Evolutionary conservation across 495 filamentous ascomycete genomes (phyloP), one percentile per base, ranked within the genome.

Genomic region (Aspergillus incahuasiensis): DNA sequence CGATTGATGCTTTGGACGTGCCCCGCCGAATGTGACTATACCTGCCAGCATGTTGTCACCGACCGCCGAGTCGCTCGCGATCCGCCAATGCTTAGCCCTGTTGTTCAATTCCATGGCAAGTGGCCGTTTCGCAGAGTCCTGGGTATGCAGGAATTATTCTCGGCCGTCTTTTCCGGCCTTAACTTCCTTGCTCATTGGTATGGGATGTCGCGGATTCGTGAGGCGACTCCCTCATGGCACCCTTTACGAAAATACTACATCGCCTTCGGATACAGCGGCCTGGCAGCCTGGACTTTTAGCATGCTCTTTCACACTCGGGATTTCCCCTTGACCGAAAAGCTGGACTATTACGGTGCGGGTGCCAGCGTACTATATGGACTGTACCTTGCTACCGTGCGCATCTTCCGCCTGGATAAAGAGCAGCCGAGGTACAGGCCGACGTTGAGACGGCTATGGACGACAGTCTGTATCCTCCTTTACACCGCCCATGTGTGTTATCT

Each of bases 81-180:
- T 44, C 82, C 82, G 28, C 83, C 84, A 13, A 80, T 82, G 71
- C 68, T 80, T 39, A 75, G 80, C 25, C 82, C 88, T 3, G 68
- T 96, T 24, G 84, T 92, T 38, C 94, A 98, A 75, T 98, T 89
- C 78, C 92, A 98, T 76, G 94, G 95, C n/a, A 98, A 98, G 82
- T 98, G 94, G 94, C 94, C 94, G 25, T 98, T 98, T 78, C 76
- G 82, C 59, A 86, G 94, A 56, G 77, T 96, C 56, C 70, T 95
- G 16, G 94, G 94, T 63, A 85, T 96, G 74, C 94, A 98, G 74
- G 94, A 98, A 75, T 90, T 92, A 57, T 89, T 89, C 71, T 89
- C 84, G 30, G 94, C 97, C 52, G 75, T 97, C 57, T 98, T 97
- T 80, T 94, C 89, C 60, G 76, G 92, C 48, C 75, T 95, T 62